Evolutionary conservation across 2,329 filamentous ascomycete species (phyloP).

Genomic region (Tolypocladium guangdongense): DNA sequence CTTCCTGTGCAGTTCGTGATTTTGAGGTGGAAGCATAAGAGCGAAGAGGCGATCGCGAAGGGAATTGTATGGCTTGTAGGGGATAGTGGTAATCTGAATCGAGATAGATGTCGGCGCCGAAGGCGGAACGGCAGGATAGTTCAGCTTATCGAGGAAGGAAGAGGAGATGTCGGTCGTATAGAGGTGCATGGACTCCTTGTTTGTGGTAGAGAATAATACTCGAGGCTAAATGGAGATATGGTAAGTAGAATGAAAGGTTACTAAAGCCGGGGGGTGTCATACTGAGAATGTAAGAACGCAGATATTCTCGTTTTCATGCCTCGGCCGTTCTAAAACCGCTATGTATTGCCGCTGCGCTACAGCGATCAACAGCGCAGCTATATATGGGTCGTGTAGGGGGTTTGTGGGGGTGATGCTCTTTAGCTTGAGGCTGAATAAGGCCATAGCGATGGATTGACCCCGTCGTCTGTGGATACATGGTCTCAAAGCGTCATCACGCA

Average conservation of each 20-base stretch:
- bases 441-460: neutral
- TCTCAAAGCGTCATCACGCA: neutral
- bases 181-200: constrained; percentile 1
- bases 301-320: neutral
- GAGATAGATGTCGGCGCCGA: neutral
- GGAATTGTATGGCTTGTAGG: neutral
- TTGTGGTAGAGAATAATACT: neutral
- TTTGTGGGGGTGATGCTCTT: neutral
- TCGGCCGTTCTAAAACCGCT: too few species aligned
- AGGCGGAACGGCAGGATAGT: neutral
- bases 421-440: neutral
- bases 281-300: neutral
- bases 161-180: neutral
- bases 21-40: neutral
- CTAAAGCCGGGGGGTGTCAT: neutral
- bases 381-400: constrained; percentile 3
- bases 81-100: neutral
- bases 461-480: neutral
- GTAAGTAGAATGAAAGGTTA: too few species aligned
- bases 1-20: neutral
- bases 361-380: constrained; percentile 1
- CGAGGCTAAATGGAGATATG: neutral
- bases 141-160: neutral
- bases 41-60: constrained; percentile 2
- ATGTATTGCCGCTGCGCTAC: neutral